Percentiles rank a stretch among this genome's conserved stretches.
Conservation (phyloP, 805 yeast genomes). For the Ogataea naganishii region DNA sequence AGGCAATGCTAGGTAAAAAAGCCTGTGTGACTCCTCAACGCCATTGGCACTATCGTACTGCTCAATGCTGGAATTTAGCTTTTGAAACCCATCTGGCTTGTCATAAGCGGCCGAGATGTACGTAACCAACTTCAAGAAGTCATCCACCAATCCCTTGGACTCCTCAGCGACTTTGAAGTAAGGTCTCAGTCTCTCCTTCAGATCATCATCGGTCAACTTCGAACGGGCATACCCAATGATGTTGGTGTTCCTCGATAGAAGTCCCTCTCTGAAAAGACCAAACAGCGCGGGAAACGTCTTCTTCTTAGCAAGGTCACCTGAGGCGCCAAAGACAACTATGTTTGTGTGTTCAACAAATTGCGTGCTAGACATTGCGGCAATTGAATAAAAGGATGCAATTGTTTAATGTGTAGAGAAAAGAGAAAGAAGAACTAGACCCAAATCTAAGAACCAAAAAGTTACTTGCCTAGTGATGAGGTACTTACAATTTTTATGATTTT, state of each 20-base stretch:
- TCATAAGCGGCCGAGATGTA: conserved; percentile 82
- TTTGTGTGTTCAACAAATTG: conserved; percentile 60
- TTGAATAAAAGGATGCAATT: no score
- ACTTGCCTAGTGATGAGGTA: no score
- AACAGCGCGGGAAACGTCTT: conserved; percentile 86
- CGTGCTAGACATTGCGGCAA: no score
- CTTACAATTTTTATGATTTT: no score
- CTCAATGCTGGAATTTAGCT: conserved; percentile 46
- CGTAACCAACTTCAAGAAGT: conserved; percentile 56
- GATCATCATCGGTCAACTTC: conserved; percentile 54
- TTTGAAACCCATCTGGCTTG: conserved; percentile 60
- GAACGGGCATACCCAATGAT: conserved; percentile 94
- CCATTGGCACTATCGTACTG: conserved; percentile 44
- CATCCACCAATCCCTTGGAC: conserved; percentile 35
- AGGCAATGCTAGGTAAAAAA: conserved; percentile 90
- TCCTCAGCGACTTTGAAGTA: conserved; percentile 38
- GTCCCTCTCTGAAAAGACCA: conserved; percentile 71
- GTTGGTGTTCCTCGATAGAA: conserved; percentile 56
- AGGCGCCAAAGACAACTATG: conserved; percentile 86
- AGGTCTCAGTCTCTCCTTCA: conserved; percentile 56
- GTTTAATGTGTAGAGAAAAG: no score
- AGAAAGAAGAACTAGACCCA: no score
- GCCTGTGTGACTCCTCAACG: conserved; percentile 55
- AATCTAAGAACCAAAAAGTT: no score
- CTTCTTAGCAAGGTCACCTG: conserved; percentile 93